A percentile compares a stretch with the other conserved stretches of the same genome.
phyloP scores from a whole-genome alignment of 148 eudicot genomes.

The Camellia granthamiana region DNA sequence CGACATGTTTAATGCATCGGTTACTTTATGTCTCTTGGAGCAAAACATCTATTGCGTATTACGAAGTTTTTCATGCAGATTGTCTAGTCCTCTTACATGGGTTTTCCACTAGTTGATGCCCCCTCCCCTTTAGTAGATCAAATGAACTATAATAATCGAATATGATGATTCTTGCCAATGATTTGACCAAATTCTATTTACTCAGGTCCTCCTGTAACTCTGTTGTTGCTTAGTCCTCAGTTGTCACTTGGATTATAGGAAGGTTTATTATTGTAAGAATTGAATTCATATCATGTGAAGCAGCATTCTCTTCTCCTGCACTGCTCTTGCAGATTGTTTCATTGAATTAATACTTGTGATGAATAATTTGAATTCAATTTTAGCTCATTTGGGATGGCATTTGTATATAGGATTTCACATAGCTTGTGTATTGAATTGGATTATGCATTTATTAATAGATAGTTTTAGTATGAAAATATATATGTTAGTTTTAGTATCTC shows the following conservation, averaged over 20 bases:
- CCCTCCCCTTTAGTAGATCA: background rate
- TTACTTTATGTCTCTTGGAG: background rate
- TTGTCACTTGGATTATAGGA: background rate
- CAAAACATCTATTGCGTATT: background rate
- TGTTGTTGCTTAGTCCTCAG: background rate
- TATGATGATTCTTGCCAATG: background rate
- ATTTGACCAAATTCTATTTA: background rate
- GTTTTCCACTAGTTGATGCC: background rate
- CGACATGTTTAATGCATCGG: background rate
- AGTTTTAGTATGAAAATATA: too few relatives aligned
- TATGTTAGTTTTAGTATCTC: too few relatives aligned
- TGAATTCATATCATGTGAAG: background rate
- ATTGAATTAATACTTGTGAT: background rate
- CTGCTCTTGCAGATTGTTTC: constrained; percentile 10
- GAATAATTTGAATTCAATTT: background rate
- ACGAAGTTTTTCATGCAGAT: background rate
- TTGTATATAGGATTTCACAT: background rate
- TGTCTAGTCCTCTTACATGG: background rate
- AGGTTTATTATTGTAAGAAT: background rate
- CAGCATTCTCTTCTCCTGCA: background rate
- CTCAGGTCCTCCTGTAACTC: background rate
- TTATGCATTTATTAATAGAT: too few relatives aligned
- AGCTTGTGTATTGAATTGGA: background rate
- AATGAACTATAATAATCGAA: background rate
- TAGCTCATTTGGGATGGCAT: background rate